These are phyloP conservation scores for Aspergillus tanneri DNA, from an alignment of 2,329 filamentous ascomycete species.

Conservation along the genomic window DNA sequence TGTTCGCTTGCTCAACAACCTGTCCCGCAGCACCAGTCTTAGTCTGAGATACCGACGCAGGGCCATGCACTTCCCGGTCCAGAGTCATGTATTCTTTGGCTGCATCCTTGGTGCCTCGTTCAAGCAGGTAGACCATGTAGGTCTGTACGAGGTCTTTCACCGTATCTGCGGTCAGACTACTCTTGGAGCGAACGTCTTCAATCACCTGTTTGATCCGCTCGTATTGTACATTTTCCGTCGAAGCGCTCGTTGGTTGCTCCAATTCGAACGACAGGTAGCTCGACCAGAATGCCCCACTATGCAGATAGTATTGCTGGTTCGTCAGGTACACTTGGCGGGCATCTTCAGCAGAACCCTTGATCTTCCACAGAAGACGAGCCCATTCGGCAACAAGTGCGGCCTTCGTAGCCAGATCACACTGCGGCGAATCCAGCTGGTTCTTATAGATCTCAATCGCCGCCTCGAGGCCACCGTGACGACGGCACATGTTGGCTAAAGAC, in stretches of 20 bases:
- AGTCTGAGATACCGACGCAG: slow-evolving; percentile 39
- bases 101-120: slow-evolving; percentile 75
- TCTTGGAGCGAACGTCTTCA: slow-evolving; percentile 70
- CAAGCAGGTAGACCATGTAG: slow-evolving; percentile 82
- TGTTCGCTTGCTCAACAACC: background rate
- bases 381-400: slow-evolving; percentile 85
- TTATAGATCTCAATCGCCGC: slow-evolving; percentile 83
- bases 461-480: slow-evolving; percentile 78
- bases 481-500: slow-evolving; percentile 81
- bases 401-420: slow-evolving; percentile 75
- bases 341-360: slow-evolving; percentile 75
- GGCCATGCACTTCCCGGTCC: slow-evolving; percentile 82
- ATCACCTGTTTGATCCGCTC: slow-evolving; percentile 78
- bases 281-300: slow-evolving; percentile 86
- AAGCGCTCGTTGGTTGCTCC: slow-evolving; percentile 69
- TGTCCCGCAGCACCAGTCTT: slow-evolving; percentile 29
- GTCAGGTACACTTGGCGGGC: slow-evolving; percentile 79
- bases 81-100: slow-evolving; percentile 83
- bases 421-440: slow-evolving; percentile 70
- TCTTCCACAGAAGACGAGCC: slow-evolving; percentile 83
- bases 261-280: slow-evolving; percentile 88
- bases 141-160: slow-evolving; percentile 73
- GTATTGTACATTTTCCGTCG: slow-evolving; percentile 64
- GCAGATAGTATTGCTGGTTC: slow-evolving; percentile 79
- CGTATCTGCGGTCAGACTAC: slow-evolving; percentile 63